Conservation (phyloP, 768 basidiomycete species). For the Naganishia kalamii region DNA sequence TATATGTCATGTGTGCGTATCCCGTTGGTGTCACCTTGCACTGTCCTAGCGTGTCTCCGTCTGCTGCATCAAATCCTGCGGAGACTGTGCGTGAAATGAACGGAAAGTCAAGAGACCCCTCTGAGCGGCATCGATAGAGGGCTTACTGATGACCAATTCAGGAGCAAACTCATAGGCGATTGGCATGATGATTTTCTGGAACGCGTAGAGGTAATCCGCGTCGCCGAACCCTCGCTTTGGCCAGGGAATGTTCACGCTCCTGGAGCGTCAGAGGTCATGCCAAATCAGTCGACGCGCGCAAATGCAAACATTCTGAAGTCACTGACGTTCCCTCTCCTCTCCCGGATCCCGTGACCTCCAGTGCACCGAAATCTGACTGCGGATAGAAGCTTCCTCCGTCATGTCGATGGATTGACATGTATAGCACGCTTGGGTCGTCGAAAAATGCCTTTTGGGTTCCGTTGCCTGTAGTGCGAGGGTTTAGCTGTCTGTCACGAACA, state of each 20-base stretch:
- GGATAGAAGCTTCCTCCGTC: slow-evolving; percentile 90
- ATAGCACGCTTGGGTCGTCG: slow-evolving; percentile 82
- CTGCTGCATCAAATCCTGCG: slow-evolving; percentile 94
- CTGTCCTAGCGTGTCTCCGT: slow-evolving; percentile 83
- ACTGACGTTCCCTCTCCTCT: slow-evolving; percentile 73
- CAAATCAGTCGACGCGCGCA: neutral
- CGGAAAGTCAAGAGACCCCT: too few relatives aligned
- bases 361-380: slow-evolving; percentile 80
- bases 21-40: slow-evolving; percentile 85
- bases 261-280: slow-evolving; percentile 4
- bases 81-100: slow-evolving; percentile 64
- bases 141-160: slow-evolving; percentile 88
- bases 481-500: too few relatives aligned
- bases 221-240: slow-evolving; percentile 80
- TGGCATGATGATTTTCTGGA: slow-evolving; percentile 92
- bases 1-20: slow-evolving; percentile 98
- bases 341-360: slow-evolving; percentile 80
- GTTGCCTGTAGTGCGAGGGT: slow-evolving; percentile 65
- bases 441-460: slow-evolving; percentile 95
- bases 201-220: slow-evolving; percentile 92
- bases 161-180: slow-evolving; percentile 95
- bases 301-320: slow-evolving; percentile 43
- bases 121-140: too few relatives aligned
- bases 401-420: slow-evolving; percentile 91
- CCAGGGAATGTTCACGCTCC: slow-evolving; percentile 94